Base-by-base conservation (phyloP, 805 yeast species). In the Kodamaea kakaduensis region DNA sequence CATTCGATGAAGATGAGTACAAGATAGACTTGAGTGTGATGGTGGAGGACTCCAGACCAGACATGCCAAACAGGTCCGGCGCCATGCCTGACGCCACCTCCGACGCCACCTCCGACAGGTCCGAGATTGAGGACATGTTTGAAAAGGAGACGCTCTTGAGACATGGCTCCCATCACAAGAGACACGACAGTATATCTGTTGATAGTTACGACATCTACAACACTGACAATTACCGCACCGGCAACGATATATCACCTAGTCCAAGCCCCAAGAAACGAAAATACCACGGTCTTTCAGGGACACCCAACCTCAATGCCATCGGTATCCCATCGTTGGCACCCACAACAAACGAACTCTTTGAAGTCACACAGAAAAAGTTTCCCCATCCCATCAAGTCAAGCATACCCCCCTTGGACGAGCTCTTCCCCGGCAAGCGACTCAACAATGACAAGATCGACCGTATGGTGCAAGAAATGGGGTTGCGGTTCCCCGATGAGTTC, bases 381-480 rank as follows among this genome's bases (percentile, higher is more conserved):
- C 17, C 19, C 6, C 17, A 16, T 19, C 29, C 29, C 4, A 6
- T 6, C 4, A 25, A 25, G 10, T 6, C 7, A 6, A 26, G 19
- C 10, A n/a, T 26, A 26, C 29, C 29, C 6, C 19, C 29, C 10
- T 26, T 26, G 19, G 47, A 38, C 16, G 44, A 42, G 18, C 38
- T 49, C 19, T 41, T 46, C 19, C 32, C 36, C 18, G 48, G 46
- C 8, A 45, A 48, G 25, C 33, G 53, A 38, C 47, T 64, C 19
- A 52, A 54, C 27, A 62, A 63, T 36, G 51, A 57, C 42, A 67
- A 67, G 40, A 54, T 67, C 25, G 63, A 59, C 21, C 63, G 61
- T 36, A 51, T 69, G 43, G 52, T 67, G 16, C 42, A 48, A 25
- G 51, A 60, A 34, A 48, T 69, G 36, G 57, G 56, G 17, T 20